Base-by-base conservation (phyloP, 306 rosid species). In the Elaeagnus macrophylla region DNA sequence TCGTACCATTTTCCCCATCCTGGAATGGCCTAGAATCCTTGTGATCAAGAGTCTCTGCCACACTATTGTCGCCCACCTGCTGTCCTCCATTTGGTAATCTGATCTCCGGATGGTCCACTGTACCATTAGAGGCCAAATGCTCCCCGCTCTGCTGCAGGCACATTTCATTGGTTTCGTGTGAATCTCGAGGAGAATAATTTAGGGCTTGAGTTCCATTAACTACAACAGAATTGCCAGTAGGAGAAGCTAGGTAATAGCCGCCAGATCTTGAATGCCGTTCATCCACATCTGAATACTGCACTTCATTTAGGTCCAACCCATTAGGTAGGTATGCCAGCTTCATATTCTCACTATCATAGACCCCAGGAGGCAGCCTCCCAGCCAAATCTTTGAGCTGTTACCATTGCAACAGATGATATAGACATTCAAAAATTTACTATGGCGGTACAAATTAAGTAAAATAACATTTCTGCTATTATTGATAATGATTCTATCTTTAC, bases 321-420 rank as follows among this genome's bases (percentile, higher is more conserved):
- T 83, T 86, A 37, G 83, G 81, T 36, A 64, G 75, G 69, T 71
- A 76, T 49, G 77, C 71, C 37, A 77, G 63, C 64, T 75, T 77
- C 65, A 80, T 74, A 71, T 71, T 84, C 72, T 82, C 87, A 0
- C 78, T 32, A 54, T 73, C 94, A 64, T 82, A 80, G 46, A 65
- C 83, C 60, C 89, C 96, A 55, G 93, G 87, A 42, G 96, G 96
- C 55, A 87, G 74, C 68, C 83, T 84, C 84, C 80, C 93, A n/a
- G 96, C 96, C 56, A 91, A 56, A 77, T 80, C 95, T 83, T 82
- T 91, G 46, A 91, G 81, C 99, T 91, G 86, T 54, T 75, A 76
- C 43, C 48, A 66, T 61, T 67, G 41, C 51, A 42, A 55, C 55
- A 50, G 45, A 5, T 11, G 67, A 72, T 77, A 39, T 54, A 25